Conservation (phyloP, 306 rosid genomes). For the Pyrus betulifolia region DNA sequence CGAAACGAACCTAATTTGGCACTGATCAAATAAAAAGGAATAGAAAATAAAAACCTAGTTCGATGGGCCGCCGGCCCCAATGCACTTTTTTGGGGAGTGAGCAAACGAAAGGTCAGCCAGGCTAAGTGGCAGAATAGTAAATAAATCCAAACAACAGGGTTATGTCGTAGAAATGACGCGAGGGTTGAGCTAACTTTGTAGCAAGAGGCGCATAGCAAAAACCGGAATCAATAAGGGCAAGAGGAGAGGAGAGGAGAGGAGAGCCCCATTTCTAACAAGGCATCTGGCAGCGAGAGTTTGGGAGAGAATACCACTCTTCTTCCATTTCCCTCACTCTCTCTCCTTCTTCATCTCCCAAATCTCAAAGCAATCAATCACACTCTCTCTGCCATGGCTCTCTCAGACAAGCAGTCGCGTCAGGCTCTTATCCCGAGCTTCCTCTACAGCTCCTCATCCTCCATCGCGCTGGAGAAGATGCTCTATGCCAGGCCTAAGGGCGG, state of each 20-base stretch:
- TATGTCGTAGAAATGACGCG: conserved; percentile 3
- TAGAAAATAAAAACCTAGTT: not conserved
- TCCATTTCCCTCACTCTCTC: not conserved
- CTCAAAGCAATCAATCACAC: not conserved
- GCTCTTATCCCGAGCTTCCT: conserved; percentile 67
- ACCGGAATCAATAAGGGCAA: not conserved
- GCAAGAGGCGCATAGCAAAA: not conserved
- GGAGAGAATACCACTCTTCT: conserved; percentile 7
- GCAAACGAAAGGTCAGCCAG: not conserved
- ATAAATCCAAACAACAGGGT: not conserved
- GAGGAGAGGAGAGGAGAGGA: not conserved
- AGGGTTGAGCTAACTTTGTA: not conserved
- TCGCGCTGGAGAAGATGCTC: conserved; percentile 53
- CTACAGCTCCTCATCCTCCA: conserved; percentile 44
- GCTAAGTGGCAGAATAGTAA: conserved; percentile 3
- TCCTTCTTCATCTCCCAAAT: not conserved
- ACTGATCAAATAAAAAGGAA: too few relatives aligned
- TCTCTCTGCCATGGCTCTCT: conserved; percentile 39
- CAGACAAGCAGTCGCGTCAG: conserved; percentile 39
- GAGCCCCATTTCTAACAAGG: not conserved
- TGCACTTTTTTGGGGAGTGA: not conserved
- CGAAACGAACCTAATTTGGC: not conserved
- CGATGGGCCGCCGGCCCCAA: not conserved
- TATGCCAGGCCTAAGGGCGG: not conserved
- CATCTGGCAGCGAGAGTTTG: conserved; percentile 31